These are phyloP conservation scores for Trapa bicornis DNA, from an alignment of 345 rosid species.

Conservation along the genomic window DNA sequence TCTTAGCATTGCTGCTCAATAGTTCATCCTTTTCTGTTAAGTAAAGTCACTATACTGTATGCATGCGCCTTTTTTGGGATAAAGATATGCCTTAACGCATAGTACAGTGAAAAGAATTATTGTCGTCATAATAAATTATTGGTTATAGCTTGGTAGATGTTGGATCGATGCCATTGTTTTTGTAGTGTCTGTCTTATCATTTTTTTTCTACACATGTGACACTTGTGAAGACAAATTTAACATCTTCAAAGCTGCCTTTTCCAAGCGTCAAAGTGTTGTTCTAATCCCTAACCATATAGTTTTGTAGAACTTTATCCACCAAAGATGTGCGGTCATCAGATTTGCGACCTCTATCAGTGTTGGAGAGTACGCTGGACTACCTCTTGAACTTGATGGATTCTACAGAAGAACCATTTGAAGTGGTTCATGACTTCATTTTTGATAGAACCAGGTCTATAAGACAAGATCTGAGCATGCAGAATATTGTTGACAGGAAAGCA, in stretches of 20 bases:
- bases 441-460: constrained; percentile 91
- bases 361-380: constrained; percentile 61
- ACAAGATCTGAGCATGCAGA: constrained; percentile 90
- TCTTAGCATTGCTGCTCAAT: not conserved
- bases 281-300: constrained; percentile 27
- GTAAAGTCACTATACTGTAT: not conserved
- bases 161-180: not conserved
- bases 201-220: not conserved
- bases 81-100: not conserved
- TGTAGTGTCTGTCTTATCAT: not conserved
- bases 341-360: constrained; percentile 61
- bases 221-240: not conserved
- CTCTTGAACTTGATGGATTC: constrained; percentile 54
- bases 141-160: not conserved
- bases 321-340: constrained; percentile 41
- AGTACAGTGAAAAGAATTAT: not conserved
- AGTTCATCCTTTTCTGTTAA: too few relatives aligned
- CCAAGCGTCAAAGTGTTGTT: not conserved
- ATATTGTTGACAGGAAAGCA: constrained; percentile 43
- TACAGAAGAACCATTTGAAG: constrained; percentile 54
- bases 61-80: not conserved
- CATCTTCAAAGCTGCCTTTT: not conserved
- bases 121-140: not conserved
- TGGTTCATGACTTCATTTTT: constrained; percentile 80
- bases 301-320: constrained; percentile 80